Evolutionary conservation across 768 basidiomycete genomes (phyloP).

Genomic region (Leccinellum rugosiceps): DNA sequence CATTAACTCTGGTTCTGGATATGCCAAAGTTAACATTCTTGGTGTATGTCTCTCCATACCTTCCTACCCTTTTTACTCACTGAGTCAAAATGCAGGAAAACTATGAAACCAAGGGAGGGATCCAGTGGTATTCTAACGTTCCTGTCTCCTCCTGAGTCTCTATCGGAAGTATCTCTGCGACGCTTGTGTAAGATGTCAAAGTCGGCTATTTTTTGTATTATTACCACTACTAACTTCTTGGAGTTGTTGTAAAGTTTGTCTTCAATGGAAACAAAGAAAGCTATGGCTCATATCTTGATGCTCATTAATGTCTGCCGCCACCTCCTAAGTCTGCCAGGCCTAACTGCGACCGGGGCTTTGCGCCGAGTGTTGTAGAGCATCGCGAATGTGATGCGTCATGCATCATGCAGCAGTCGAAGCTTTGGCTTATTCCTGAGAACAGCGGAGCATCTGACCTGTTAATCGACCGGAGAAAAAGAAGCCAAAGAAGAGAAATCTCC

Average conservation of each 20-base stretch:
- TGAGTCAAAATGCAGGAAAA: neutral
- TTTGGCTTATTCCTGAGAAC: too few species aligned
- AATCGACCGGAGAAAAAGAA: too few species aligned
- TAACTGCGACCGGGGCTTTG: too few species aligned
- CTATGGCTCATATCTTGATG: neutral
- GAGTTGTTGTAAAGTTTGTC: neutral
- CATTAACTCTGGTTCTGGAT: neutral
- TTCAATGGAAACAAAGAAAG: neutral
- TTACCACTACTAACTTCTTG: neutral
- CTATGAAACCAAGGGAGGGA: neutral
- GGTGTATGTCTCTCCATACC: neutral
- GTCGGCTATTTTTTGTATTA: neutral
- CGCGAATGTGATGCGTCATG: too few species aligned
- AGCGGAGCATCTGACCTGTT: too few species aligned
- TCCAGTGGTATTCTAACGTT: neutral
- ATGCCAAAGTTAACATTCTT: slow-evolving; percentile 1
- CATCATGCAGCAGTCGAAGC: too few species aligned
- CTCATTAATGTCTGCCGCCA: too few species aligned
- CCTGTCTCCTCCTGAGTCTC: neutral
- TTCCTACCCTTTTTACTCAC: neutral
- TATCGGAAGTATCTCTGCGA: neutral
- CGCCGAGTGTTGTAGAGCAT: too few species aligned
- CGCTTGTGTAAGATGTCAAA: neutral
- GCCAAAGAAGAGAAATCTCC: too few species aligned
- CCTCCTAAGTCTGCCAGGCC: too few species aligned